These are phyloP conservation scores for Paraglomus brasilianum DNA, from an alignment of 192 early-diverging fungal genomes.

Conservation along the genomic window DNA sequence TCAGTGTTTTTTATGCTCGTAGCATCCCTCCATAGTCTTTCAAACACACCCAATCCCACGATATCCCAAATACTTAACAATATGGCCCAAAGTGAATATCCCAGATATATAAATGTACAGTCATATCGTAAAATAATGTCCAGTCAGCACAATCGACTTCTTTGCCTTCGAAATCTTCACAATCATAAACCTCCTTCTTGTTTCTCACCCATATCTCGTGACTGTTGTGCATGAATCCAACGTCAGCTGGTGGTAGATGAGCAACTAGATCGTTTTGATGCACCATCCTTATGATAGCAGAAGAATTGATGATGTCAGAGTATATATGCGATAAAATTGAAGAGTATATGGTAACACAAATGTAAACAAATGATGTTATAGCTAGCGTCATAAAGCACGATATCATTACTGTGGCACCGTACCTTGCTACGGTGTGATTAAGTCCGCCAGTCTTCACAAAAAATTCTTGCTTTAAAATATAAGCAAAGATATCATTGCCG, in stretches of 20 bases:
- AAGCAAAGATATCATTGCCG: conserved; percentile 17
- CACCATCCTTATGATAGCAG: neutral
- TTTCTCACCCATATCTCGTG: conserved; percentile 22
- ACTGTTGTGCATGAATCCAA: conserved; percentile 10
- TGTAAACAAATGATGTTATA: neutral
- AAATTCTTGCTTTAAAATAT: neutral
- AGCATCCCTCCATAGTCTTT: no score
- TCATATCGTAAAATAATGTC: neutral
- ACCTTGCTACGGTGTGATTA: conserved; percentile 17
- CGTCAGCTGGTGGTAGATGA: conserved; percentile 9
- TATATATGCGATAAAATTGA: neutral
- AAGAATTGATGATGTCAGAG: no score
- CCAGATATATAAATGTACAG: conserved; percentile 12
- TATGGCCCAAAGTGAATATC: neutral
- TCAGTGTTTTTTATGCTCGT: no score
- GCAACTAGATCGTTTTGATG: conserved; percentile 10
- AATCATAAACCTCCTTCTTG: neutral
- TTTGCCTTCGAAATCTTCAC: neutral
- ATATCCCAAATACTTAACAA: conserved; percentile 1
- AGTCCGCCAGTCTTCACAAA: neutral
- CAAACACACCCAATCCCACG: neutral
- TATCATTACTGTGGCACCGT: no score
- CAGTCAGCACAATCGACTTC: neutral
- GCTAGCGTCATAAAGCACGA: no score
- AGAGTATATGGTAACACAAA: neutral